Conservation (phyloP, 1,284 basidiomycete species). For the Austroboletus rostrupii region DNA sequence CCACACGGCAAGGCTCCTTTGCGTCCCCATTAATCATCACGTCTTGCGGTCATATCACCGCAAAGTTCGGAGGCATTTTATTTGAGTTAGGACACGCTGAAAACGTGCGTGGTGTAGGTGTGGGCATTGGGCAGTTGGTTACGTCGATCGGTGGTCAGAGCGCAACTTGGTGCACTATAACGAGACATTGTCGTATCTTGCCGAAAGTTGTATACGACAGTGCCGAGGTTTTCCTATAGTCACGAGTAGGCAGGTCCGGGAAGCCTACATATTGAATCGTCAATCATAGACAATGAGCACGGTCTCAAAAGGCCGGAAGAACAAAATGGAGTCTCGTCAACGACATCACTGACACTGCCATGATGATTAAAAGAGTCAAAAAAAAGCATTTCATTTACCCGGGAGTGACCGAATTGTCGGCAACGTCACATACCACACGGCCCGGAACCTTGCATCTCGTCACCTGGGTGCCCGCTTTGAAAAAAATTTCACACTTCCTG, state of each 20-base stretch:
- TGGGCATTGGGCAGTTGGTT: background rate
- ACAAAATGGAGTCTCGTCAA: background rate
- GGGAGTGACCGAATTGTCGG: background rate
- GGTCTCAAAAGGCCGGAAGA: background rate
- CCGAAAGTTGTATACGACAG: background rate
- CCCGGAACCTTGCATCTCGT: too few relatives aligned
- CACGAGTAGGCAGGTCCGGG: background rate
- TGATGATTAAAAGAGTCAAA: background rate
- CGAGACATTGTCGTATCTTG: background rate
- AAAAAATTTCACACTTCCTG: background rate
- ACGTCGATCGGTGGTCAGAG: background rate
- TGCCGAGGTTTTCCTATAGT: background rate
- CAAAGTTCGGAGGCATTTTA: background rate
- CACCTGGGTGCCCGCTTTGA: background rate
- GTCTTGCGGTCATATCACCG: constrained; percentile 5
- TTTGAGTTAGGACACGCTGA: background rate
- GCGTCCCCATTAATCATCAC: background rate
- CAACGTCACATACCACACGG: too few relatives aligned
- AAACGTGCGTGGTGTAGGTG: background rate
- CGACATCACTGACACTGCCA: background rate
- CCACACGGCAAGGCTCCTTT: background rate
- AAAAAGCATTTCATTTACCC: background rate
- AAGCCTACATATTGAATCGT: too few relatives aligned
- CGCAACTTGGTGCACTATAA: background rate
- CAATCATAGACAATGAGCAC: background rate